Conservation (phyloP, 192 early-diverging fungal genomes). For the Dissophora globulifera region DNA sequence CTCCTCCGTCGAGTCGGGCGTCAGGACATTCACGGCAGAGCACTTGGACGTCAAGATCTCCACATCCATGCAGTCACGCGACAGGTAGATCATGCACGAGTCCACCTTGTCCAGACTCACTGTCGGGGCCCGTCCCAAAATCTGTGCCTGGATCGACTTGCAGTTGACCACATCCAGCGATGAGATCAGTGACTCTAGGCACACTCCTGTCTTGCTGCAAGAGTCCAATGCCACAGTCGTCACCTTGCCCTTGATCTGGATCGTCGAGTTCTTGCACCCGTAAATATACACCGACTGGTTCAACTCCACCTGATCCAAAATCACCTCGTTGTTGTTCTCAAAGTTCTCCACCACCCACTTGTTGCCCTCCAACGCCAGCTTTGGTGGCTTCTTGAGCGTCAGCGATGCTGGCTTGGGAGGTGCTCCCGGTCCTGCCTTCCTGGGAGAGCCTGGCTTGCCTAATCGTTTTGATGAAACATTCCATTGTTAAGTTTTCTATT, state of each 20-base stretch:
- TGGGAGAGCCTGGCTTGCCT: constrained; percentile 44
- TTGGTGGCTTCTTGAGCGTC: constrained; percentile 78
- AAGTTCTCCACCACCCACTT: constrained; percentile 98
- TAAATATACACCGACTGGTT: constrained; percentile 94
- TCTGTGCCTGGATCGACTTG: constrained; percentile 88
- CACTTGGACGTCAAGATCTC: constrained; percentile 96
- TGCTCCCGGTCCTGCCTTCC: constrained; percentile 62
- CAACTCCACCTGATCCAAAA: constrained; percentile 84
- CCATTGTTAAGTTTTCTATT: too few relatives aligned
- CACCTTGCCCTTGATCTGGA: constrained; percentile 92
- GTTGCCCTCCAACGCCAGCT: constrained; percentile 84
- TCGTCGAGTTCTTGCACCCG: constrained; percentile 91
- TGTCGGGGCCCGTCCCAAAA: constrained; percentile 84
- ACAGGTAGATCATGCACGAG: constrained; percentile 90
- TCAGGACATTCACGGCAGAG: constrained; percentile 89
- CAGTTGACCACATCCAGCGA: constrained; percentile 92
- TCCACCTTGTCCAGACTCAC: constrained; percentile 94
- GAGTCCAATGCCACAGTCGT: constrained; percentile 89
- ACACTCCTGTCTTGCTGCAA: constrained; percentile 90
- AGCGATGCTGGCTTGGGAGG: constrained; percentile 66
- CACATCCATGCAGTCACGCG: constrained; percentile 75
- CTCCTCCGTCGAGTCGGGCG: constrained; percentile 78
- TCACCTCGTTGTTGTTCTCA: constrained; percentile 72
- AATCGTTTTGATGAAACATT: too few relatives aligned
- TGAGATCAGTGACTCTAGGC: constrained; percentile 85